Conservation (phyloP, 1,139 yeast species). For the Kodamaea plutei region DNA sequence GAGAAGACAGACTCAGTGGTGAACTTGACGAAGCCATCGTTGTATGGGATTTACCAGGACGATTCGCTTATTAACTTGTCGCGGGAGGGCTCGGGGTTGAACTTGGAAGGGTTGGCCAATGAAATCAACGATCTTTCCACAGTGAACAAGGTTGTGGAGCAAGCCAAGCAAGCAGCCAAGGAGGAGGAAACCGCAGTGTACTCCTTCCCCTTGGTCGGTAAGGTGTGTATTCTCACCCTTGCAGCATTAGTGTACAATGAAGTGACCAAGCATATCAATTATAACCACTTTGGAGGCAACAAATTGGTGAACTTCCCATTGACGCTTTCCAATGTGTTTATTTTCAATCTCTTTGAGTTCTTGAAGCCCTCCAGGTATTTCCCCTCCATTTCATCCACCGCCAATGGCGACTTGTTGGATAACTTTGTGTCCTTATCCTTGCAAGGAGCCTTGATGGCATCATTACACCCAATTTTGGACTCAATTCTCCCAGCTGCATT, state of each 20-base stretch:
- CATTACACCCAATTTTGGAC: constrained; percentile 61
- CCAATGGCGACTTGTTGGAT: constrained; percentile 17
- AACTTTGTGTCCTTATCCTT: constrained; percentile 25
- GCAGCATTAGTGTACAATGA: constrained; percentile 50
- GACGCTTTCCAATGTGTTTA: constrained; percentile 30
- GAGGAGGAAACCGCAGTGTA: constrained; percentile 1
- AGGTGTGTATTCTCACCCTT: constrained; percentile 32
- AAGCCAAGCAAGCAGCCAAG: background rate
- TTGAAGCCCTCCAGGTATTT: constrained; percentile 20
- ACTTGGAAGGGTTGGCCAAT: constrained; percentile 7
- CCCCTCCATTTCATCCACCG: constrained; percentile 7
- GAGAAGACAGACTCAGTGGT: constrained; percentile 41
- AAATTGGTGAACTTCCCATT: constrained; percentile 21
- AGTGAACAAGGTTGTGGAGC: background rate
- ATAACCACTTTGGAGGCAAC: constrained; percentile 30
- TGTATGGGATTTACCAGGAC: constrained; percentile 46
- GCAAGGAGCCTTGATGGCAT: constrained; percentile 63
- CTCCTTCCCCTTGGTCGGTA: constrained; percentile 15
- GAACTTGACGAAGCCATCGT: constrained; percentile 47
- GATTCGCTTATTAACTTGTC: constrained; percentile 32
- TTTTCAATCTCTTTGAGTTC: constrained; percentile 28
- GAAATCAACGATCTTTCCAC: constrained; percentile 4
- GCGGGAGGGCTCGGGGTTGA: constrained; percentile 21
- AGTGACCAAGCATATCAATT: constrained; percentile 47
- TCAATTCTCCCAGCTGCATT: constrained; percentile 34